phyloP scores from a whole-genome alignment of 176 grass and related monocot genomes.

The Avena eriantha region DNA sequence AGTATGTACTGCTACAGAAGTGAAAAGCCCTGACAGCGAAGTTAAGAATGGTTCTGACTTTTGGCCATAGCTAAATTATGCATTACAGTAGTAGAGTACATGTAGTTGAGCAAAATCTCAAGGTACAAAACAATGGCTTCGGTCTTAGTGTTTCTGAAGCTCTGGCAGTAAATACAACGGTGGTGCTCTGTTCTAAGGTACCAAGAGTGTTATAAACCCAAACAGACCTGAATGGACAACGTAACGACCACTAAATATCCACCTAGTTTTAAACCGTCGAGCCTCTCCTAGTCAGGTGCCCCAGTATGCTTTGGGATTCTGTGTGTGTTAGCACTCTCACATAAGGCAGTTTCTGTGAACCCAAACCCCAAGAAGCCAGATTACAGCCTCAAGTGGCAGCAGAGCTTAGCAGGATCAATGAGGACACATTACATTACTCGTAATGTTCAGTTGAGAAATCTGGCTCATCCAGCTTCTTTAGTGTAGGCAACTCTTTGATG shows the following conservation, averaged over 20 bases:
- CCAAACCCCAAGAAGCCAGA: background rate
- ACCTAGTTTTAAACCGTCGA: background rate
- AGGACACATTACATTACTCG: slow-evolving; percentile 36
- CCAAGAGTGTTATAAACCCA: slow-evolving; percentile 25
- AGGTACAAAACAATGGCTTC: background rate
- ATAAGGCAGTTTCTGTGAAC: background rate
- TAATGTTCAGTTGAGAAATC: slow-evolving; percentile 85
- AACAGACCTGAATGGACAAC: slow-evolving; percentile 43
- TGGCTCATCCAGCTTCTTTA: slow-evolving; percentile 83
- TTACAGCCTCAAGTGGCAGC: background rate
- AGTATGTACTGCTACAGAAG: too few relatives aligned
- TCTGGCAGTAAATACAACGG: background rate
- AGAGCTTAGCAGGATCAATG: background rate
- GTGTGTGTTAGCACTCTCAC: slow-evolving; percentile 18
- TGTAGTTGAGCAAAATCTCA: background rate
- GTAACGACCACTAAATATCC: slow-evolving; percentile 12
- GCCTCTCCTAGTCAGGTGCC: slow-evolving; percentile 16
- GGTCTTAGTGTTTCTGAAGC: background rate
- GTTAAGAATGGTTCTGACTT: too few relatives aligned
- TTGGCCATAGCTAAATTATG: background rate
- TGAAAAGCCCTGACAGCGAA: too few relatives aligned
- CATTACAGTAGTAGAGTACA: background rate
- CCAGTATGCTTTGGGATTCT: background rate
- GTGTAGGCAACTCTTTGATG: slow-evolving; percentile 63
- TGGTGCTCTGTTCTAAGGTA: background rate